Percentiles rank a stretch among this genome's conserved stretches.
Conservation (phyloP, 108 stramenopile species). For the Hondaea fermentalgiana region DNA sequence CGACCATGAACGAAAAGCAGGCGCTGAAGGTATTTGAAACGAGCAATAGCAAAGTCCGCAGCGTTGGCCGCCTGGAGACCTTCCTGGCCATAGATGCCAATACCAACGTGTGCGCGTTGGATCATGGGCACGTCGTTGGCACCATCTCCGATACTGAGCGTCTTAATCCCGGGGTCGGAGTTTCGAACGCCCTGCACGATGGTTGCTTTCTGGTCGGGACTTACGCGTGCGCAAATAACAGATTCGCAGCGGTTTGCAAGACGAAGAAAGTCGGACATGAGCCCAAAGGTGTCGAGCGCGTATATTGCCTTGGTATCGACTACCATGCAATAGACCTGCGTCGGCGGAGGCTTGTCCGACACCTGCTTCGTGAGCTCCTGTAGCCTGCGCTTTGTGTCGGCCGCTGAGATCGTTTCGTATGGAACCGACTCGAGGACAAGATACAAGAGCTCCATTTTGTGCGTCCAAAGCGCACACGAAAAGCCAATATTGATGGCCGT, state of each 20-base stretch:
- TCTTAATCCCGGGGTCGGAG: constrained; percentile 13
- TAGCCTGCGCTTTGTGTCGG: background rate
- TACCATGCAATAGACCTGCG: constrained; percentile 55
- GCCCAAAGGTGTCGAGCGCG: constrained; percentile 56
- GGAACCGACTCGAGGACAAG: background rate
- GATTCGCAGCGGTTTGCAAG: constrained; percentile 34
- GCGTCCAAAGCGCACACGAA: constrained; percentile 46
- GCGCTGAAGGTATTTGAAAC: constrained; percentile 40
- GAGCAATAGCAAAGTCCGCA: constrained; percentile 48
- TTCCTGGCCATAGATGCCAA: constrained; percentile 33
- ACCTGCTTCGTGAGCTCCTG: background rate
- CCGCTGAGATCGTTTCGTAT: background rate
- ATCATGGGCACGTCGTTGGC: constrained; percentile 58
- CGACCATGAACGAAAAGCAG: constrained; percentile 51
- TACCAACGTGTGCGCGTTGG: constrained; percentile 26
- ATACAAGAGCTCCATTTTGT: background rate
- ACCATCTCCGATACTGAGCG: constrained; percentile 52
- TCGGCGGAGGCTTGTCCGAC: background rate
- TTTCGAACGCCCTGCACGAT: constrained; percentile 42
- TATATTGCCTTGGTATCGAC: constrained; percentile 77
- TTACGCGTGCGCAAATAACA: constrained; percentile 41
- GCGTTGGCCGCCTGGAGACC: constrained; percentile 43
- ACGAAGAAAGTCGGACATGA: background rate
- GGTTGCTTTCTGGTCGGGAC: constrained; percentile 44
- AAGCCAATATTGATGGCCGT: constrained; percentile 97